Conservation (phyloP, 768 basidiomycete species). For the Piloderma croceum region DNA sequence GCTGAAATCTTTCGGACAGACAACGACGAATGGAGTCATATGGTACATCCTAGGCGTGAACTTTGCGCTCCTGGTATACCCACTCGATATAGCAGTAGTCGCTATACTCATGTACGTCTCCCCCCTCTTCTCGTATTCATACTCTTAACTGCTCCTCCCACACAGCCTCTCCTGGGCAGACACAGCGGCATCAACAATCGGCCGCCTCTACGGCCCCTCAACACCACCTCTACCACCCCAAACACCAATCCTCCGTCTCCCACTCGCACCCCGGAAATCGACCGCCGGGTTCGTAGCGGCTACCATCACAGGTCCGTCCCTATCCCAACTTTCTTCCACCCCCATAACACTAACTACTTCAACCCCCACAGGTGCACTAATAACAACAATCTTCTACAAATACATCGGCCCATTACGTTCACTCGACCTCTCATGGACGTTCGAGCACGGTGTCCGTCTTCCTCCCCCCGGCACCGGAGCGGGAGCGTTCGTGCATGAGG, state of each 20-base stretch:
- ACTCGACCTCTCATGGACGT: constrained; percentile 47
- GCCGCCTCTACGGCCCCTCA: constrained; percentile 72
- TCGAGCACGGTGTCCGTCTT: constrained; percentile 43
- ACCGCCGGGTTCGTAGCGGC: constrained; percentile 82
- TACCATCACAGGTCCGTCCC: constrained; percentile 65
- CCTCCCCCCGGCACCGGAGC: neutral
- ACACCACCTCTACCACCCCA: constrained; percentile 57
- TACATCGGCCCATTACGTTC: constrained; percentile 46
- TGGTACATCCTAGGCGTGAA: constrained; percentile 88
- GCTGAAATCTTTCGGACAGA: constrained; percentile 29
- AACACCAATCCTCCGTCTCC: constrained; percentile 51
- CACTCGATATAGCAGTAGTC: constrained; percentile 84
- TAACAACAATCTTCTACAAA: constrained; percentile 70
- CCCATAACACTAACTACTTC: too few relatives aligned
- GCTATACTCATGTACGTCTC: constrained; percentile 82
- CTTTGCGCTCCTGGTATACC: constrained; percentile 67
- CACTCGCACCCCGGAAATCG: constrained; percentile 77
- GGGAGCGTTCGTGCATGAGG: neutral
- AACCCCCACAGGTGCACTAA: constrained; percentile 59
- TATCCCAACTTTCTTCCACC: too few relatives aligned
- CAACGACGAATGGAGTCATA: constrained; percentile 76
- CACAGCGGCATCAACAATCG: constrained; percentile 88
- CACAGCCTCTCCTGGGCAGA: constrained; percentile 91
- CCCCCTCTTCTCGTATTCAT: constrained; percentile 1
- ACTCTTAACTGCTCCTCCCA: constrained; percentile 3